Evolutionary conservation across 2,329 filamentous ascomycete species (phyloP), one percentile per base, ranked within the genome.

Genomic region (Fusarium multiceps): DNA sequence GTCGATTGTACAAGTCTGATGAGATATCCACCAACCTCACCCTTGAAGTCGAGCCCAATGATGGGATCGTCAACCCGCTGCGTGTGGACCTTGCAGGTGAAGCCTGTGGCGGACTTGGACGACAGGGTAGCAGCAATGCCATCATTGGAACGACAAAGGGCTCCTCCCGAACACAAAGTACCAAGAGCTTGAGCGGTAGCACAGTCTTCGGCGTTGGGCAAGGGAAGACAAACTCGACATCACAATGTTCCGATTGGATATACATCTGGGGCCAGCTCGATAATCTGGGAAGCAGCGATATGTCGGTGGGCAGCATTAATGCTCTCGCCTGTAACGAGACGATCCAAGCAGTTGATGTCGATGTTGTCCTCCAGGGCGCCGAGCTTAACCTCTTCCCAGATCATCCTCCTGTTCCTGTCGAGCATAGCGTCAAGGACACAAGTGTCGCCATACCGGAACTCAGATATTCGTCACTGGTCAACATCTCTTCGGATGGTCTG

Each of bases 301-400:
- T 74, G 46, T 68, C 74, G 2, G 76, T 82, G 13, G 71, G 67
- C 37, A 73, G 70, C 40, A 72, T 80, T 18, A 76, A 74, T 7
- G 78, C 77, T 7, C 58, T 82, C 56, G 76, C 76, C 21, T 82
- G 81, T 68, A 82, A 82, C 69, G 80, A 82, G 68, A 75, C 77
- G 4, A 64, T 79, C 4, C 71, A 80, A 68, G 76, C 73, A 7
- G 69, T 79, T 10, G 68, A 74, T 16, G 63, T 72, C 3, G 53
- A 66, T n/a, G 71, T 74, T 3, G 50, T 68, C 2, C 66, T 79
- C 3, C 66, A 72, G 13, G 76, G 76, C 2, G 21, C 66, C 2
- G 59, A 55, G 6, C 59, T 79, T 32, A 71, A 57, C 3, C 75
- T 82, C 30, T 75, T 79, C 47, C 64, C 74, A 0, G 59, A 55